These are phyloP conservation scores for Schizophyllum amplum DNA, from an alignment of 1,284 basidiomycete genomes.

Conservation along the genomic window DNA sequence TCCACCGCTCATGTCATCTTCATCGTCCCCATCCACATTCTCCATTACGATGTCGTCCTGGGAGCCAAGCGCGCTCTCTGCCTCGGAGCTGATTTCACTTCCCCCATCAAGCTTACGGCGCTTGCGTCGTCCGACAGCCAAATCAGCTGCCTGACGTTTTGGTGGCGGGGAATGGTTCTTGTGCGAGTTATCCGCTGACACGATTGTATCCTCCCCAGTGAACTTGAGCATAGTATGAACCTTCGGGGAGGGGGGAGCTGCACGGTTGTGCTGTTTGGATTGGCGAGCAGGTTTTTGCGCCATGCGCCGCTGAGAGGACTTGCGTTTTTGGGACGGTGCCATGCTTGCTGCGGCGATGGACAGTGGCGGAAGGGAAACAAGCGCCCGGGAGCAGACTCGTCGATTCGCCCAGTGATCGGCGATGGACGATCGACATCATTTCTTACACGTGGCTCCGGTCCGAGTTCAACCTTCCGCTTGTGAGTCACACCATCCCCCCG, in stretches of 20 bases:
- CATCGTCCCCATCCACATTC: too few species aligned
- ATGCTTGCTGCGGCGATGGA: neutral
- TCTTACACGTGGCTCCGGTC: neutral
- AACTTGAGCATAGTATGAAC: neutral
- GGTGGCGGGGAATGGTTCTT: too few species aligned
- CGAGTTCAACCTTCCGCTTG: neutral
- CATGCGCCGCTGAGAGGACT: neutral
- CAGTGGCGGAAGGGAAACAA: neutral
- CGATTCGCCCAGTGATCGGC: neutral
- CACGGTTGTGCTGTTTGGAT: neutral
- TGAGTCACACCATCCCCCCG: neutral
- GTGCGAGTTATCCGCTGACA: too few species aligned
- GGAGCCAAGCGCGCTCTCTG: too few species aligned
- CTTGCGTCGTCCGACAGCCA: too few species aligned
- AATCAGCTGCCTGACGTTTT: too few species aligned
- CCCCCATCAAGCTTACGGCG: too few species aligned
- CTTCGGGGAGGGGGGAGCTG: neutral
- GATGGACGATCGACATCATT: neutral
- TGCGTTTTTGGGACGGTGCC: neutral
- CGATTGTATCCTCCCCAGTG: neutral
- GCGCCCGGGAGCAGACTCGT: neutral
- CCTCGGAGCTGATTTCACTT: too few species aligned
- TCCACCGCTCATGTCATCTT: too few species aligned
- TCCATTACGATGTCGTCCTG: too few species aligned
- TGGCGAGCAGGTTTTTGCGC: neutral